Evolutionary conservation across 2,329 filamentous ascomycete species (phyloP).

Genomic region (Stagonosporopsis chrysanthemi): DNA sequence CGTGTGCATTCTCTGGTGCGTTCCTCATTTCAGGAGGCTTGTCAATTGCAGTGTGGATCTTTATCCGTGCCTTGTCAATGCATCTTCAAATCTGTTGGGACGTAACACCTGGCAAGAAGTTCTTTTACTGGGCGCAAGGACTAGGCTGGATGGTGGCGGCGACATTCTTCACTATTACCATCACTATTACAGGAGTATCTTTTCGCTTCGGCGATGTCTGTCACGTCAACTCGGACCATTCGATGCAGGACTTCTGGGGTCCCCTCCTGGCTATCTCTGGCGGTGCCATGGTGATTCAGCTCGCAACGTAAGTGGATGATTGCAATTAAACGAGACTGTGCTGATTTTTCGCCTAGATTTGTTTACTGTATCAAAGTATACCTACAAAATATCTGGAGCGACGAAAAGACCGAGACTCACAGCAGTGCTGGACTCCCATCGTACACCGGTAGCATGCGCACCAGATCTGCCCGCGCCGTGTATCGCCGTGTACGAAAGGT

Average conservation of each 20-base stretch:
- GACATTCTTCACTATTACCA: constrained; percentile 75
- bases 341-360: constrained; percentile 47
- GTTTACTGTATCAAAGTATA: constrained; percentile 96
- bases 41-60: constrained; percentile 86
- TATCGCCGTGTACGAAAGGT: constrained; percentile 87
- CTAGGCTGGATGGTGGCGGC: constrained; percentile 85
- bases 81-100: constrained; percentile 99
- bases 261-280: constrained; percentile 82
- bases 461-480: constrained; percentile 84
- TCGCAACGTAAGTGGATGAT: constrained; percentile 72
- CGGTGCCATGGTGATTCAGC: constrained; percentile 78
- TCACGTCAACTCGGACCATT: constrained; percentile 91
- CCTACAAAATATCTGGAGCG: constrained; percentile 76
- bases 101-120: constrained; percentile 82
- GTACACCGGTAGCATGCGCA: constrained; percentile 72
- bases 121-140: constrained; percentile 84
- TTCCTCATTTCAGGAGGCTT: constrained; percentile 88
- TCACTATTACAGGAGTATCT: constrained; percentile 88
- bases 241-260: constrained; percentile 87
- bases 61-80: constrained; percentile 86
- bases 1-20: constrained; percentile 88
- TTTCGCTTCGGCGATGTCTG: constrained; percentile 92
- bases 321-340: background rate
- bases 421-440: constrained; percentile 73
- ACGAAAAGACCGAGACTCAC: constrained; percentile 72